Conservation (phyloP, 176 grass and related monocot genomes). For the Carex parvula region DNA sequence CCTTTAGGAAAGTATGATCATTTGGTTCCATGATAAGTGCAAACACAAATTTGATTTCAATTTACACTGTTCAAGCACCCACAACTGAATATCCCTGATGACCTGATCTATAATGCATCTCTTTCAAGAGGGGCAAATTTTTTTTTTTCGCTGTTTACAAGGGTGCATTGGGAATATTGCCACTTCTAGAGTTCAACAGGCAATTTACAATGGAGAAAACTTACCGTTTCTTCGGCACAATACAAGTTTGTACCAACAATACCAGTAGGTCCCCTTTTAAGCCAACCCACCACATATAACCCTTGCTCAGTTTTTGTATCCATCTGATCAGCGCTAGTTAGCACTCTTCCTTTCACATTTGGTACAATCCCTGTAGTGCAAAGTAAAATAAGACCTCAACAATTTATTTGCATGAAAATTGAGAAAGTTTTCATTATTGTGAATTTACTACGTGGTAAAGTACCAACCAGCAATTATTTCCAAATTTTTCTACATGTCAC, state of each 20-base stretch:
- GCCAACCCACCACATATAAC: conserved; percentile 85
- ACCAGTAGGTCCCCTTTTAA: conserved; percentile 94
- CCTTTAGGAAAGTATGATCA: neutral
- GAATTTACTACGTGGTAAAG: neutral
- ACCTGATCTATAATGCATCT: neutral
- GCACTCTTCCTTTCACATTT: conserved; percentile 63
- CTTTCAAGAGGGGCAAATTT: neutral
- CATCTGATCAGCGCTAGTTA: conserved; percentile 32
- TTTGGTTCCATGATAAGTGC: neutral
- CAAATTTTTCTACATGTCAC: neutral
- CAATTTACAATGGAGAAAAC: conserved; percentile 13
- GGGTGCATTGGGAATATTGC: neutral
- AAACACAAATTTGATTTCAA: neutral
- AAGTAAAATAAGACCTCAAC: neutral
- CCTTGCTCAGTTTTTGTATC: conserved; percentile 51
- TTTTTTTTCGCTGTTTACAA: neutral
- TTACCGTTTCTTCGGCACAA: conserved; percentile 89
- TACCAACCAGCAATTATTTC: neutral
- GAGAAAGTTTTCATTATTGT: neutral
- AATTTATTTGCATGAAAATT: neutral
- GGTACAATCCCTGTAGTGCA: conserved; percentile 54
- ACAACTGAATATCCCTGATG: neutral
- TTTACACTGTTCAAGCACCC: neutral
- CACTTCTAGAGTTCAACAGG: neutral
- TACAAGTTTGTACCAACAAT: conserved; percentile 84